A percentile compares a stretch with the other conserved stretches of the same genome.
Evolutionary conservation across 257 asterid species (phyloP).

Genomic region (Solanum clarkiae): DNA sequence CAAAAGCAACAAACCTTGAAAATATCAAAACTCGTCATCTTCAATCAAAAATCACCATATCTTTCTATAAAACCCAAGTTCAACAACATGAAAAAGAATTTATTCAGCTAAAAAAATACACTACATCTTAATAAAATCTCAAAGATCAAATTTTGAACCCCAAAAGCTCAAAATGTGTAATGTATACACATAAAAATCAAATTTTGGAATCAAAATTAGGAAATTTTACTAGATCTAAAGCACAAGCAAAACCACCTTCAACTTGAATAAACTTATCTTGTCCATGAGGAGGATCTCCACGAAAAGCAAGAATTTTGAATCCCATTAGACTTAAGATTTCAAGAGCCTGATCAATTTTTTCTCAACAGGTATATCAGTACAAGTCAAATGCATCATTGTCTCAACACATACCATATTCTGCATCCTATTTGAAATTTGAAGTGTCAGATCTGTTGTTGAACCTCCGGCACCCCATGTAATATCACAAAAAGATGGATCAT

Average conservation of each 20-base stretch:
- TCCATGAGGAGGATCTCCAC: conserved; percentile 98
- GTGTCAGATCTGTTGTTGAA: conserved; percentile 94
- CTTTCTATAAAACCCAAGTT: too few species aligned
- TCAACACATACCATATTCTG: conserved; percentile 99
- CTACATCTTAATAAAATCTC: not conserved
- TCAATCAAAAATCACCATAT: too few species aligned
- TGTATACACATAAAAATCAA: not conserved
- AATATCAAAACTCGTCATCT: too few species aligned
- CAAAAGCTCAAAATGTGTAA: not conserved
- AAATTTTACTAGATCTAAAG: conserved; percentile 75
- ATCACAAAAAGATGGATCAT: conserved; percentile 81
- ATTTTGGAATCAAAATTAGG: not conserved
- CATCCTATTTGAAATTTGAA: conserved; percentile 92
- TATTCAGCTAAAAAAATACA: too few species aligned
- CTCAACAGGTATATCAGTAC: conserved; percentile 96
- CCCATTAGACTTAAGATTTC: conserved; percentile 57
- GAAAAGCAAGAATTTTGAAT: conserved; percentile 91
- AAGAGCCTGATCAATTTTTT: conserved; percentile 91
- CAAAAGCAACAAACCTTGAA: too few species aligned
- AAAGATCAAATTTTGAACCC: not conserved
- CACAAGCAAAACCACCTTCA: conserved; percentile 94
- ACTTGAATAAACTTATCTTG: conserved; percentile 97
- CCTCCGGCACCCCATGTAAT: conserved; percentile 99
- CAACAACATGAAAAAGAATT: too few species aligned
- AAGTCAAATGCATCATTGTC: conserved; percentile 97